Evolutionary conservation across 768 basidiomycete species (phyloP).

Genomic region (Mycena rebaudengoi): DNA sequence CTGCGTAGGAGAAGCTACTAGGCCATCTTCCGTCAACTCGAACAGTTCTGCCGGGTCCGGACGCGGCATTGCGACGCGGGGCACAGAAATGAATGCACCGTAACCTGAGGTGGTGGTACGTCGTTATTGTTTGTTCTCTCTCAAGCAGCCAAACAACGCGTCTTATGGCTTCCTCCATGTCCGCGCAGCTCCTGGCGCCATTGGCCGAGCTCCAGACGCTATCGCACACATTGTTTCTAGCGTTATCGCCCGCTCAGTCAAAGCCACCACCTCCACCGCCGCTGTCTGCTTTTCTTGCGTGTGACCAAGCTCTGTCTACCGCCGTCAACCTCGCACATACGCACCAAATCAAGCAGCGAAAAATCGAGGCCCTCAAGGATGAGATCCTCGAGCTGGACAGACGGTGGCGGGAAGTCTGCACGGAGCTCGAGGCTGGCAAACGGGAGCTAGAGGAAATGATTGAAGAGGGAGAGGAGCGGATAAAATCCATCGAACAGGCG

Average conservation of each 20-base stretch:
- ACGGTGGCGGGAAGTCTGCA: slow-evolving; percentile 74
- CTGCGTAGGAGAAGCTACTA: slow-evolving; percentile 36
- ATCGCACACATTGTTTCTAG: slow-evolving; percentile 74
- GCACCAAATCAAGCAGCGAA: slow-evolving; percentile 81
- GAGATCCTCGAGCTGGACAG: slow-evolving; percentile 76
- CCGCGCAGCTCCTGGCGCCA: slow-evolving; percentile 67
- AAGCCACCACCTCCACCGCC: slow-evolving; percentile 72
- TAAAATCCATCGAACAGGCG: slow-evolving; percentile 74
- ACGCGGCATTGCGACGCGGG: slow-evolving; percentile 14
- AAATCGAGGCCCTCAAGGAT: slow-evolving; percentile 73
- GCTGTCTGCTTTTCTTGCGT: slow-evolving; percentile 64
- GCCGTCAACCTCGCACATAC: slow-evolving; percentile 71
- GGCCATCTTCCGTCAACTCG: slow-evolving; percentile 56
- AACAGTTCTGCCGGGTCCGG: slow-evolving; percentile 47
- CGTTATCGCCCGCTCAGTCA: slow-evolving; percentile 72
- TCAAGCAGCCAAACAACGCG: slow-evolving; percentile 10
- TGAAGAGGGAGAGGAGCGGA: slow-evolving; percentile 77
- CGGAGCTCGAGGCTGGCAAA: slow-evolving; percentile 70
- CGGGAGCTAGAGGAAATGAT: slow-evolving; percentile 74
- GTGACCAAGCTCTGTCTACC: slow-evolving; percentile 70
- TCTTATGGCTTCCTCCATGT: slow-evolving; percentile 55
- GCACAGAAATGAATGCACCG: not conserved
- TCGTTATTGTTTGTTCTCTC: not conserved
- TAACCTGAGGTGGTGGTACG: too few species aligned
- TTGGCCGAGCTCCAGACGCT: slow-evolving; percentile 69